phyloP scores from a whole-genome alignment of 106 monocot species.

The Agapanthus africanus region DNA sequence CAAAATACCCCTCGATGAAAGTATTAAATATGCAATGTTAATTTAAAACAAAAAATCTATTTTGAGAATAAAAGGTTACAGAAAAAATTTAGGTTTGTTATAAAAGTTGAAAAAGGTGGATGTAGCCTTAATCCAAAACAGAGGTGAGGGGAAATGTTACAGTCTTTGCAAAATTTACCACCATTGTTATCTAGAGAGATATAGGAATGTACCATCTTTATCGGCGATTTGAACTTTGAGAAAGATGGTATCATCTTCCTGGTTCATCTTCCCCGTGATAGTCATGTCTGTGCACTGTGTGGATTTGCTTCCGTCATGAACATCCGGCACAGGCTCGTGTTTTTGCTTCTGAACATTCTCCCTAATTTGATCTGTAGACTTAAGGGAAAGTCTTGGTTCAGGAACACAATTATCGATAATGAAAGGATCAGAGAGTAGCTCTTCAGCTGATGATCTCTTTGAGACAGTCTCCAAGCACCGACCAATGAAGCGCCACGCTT shows the following conservation, averaged over 20 bases:
- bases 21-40: no score
- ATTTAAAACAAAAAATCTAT: no score
- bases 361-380: not conserved
- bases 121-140: no score
- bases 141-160: no score
- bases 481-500: conserved; percentile 63
- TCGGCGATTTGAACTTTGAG: conserved; percentile 87
- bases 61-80: no score
- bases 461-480: conserved; percentile 53
- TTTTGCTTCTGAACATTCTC: not conserved
- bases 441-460: conserved; percentile 60
- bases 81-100: no score
- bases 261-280: conserved; percentile 86
- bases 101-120: no score
- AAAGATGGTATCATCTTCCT: conserved; percentile 75
- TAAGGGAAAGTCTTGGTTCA: not conserved
- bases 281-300: conserved; percentile 45
- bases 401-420: conserved; percentile 22
- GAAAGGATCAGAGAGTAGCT: conserved; percentile 76
- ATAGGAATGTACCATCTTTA: conserved; percentile 39
- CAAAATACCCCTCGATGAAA: no score
- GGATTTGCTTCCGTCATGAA: not conserved
- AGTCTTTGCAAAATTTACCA: not conserved
- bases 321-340: not conserved
- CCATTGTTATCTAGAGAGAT: not conserved